Evolutionary conservation across 1,139 yeast species (phyloP), one percentile per base, ranked within the genome.

Genomic region (Candida albicans): DNA sequence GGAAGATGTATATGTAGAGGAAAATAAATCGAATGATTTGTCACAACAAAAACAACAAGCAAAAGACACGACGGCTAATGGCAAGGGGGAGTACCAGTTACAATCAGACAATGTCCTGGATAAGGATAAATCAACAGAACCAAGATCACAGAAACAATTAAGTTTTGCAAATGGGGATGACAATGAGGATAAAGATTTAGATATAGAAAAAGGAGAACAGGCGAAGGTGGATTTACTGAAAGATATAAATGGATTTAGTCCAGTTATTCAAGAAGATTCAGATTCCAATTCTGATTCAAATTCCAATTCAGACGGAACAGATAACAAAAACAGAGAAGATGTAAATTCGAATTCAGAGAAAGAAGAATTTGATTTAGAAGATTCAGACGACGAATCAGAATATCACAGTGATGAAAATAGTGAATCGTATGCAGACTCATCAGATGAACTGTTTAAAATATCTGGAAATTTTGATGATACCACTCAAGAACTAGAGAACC

Each of bases 401-500:
- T 8, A 8, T 10, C 22, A 18, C 3, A 15, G 22, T 9, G 28
- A 22, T 3, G 13, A 22, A 3, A 13, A 12, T 11, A 22, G 27
- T 18, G 36, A 33, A 33, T 8, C 27, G 11, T 33, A 22, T 26
- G 37, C 9, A 4, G 37, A 35, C 2, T 8, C 30, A 7, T 27
- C 37, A 10, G 41, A 33, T 26, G 41, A 33, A n/a, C 41, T 39
- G 41, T 33, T 33, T 33, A 27, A 33, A 18, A 33, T 38, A 12
- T 34, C 42, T 8, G 35, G 27, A 24, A 30, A 26, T 4, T 29
- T 34, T 9, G 33, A 35, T 8, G 39, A 40, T 6, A 30, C 43
- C 2, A 13, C 33, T 24, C 35, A 35, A 14, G 22, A 11, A 13
- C 30, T 18, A 18, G 22, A 18, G 22, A 18, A 18, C 22, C 3